These are phyloP conservation scores for Podospora didyma DNA, from an alignment of 495 filamentous ascomycete genomes.

Conservation along the genomic window DNA sequence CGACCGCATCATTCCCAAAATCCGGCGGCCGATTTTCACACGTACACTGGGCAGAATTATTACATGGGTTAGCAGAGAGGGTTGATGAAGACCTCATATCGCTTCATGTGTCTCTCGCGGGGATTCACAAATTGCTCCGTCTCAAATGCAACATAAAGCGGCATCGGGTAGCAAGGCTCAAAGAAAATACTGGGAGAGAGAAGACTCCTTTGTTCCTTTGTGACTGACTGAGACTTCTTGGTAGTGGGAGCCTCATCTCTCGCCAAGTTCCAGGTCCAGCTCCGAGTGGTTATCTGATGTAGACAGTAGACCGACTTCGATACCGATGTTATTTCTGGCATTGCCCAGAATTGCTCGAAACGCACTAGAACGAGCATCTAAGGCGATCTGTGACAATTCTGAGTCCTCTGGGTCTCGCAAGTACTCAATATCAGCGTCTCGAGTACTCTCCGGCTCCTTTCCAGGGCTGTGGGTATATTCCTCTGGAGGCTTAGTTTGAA, in stretches of 20 bases:
- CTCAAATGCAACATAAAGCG: neutral
- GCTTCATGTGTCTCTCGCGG: no score
- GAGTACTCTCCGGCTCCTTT: neutral
- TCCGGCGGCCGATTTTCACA: neutral
- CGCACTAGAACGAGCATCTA: conserved; percentile 27
- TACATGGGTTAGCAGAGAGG: no score
- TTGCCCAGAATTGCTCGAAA: conserved; percentile 25
- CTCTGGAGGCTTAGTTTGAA: no score
- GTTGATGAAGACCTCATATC: neutral
- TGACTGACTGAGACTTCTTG: no score
- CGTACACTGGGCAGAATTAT: no score
- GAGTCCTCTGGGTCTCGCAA: conserved; percentile 28
- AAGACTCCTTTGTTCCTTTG: no score
- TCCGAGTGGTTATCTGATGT: conserved; percentile 35
- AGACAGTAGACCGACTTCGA: conserved; percentile 29
- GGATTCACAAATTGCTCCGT: no score
- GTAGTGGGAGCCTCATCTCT: neutral
- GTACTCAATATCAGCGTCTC: conserved; percentile 3
- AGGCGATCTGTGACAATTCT: conserved; percentile 20
- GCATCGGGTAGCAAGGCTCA: no score
- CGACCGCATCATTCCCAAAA: neutral
- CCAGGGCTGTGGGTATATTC: no score
- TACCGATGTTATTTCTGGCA: conserved; percentile 17
- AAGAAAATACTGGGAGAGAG: no score
- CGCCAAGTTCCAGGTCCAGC: conserved; percentile 28